Percentiles rank a stretch among this genome's conserved stretches.
phyloP scores from a whole-genome alignment of 192 early-diverging fungal genomes.

The Chytriomyces sp. region DNA sequence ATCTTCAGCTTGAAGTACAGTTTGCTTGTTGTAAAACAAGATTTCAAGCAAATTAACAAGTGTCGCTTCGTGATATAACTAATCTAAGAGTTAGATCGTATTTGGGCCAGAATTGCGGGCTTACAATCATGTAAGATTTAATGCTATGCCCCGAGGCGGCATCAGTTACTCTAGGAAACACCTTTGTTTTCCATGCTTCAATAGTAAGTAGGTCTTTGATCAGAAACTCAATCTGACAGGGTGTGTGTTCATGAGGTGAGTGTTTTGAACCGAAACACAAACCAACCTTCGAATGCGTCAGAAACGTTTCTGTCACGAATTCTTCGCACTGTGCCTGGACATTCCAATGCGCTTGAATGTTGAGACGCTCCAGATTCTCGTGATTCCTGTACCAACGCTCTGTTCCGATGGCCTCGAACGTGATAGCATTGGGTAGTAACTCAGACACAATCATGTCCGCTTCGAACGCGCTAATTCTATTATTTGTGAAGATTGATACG shows the following conservation, averaged over 20 bases:
- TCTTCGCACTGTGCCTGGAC: constrained; percentile 42
- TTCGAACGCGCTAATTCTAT: constrained; percentile 31
- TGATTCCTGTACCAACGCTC: constrained; percentile 53
- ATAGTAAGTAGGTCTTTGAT: constrained; percentile 48
- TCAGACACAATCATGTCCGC: constrained; percentile 29
- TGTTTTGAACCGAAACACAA: neutral
- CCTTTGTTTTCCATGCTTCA: constrained; percentile 47
- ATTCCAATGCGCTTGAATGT: constrained; percentile 57
- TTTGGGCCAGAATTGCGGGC: neutral
- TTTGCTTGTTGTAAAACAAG: constrained; percentile 40
- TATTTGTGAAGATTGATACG: neutral
- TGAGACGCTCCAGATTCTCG: constrained; percentile 46
- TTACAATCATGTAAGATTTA: constrained; percentile 50
- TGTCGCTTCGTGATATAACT: constrained; percentile 59
- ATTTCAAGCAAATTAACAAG: constrained; percentile 56
- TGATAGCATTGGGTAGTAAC: constrained; percentile 3
- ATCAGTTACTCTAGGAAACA: constrained; percentile 41
- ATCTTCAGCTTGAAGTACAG: constrained; percentile 36
- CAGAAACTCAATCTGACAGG: constrained; percentile 36
- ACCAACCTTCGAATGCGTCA: constrained; percentile 46
- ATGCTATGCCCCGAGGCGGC: constrained; percentile 31
- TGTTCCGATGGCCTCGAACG: constrained; percentile 17
- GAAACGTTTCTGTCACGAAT: constrained; percentile 46
- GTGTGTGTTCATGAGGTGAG: neutral
- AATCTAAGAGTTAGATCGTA: neutral